These are phyloP conservation scores for Polytrichum formosum DNA, from an alignment of 225 moss, liverwort and hornwort genomes.

Conservation along the genomic window DNA sequence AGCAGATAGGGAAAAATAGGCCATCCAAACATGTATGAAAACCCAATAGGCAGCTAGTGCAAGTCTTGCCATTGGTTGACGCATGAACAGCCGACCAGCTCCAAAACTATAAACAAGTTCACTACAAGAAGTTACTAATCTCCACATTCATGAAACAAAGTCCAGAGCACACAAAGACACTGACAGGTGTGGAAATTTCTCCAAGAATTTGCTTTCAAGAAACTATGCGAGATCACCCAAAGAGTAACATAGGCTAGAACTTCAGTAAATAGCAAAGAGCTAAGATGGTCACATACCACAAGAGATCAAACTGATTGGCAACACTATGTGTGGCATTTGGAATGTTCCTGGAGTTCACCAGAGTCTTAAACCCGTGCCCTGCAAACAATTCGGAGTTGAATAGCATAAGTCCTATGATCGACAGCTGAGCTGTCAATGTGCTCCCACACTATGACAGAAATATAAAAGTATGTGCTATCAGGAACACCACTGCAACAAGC, in stretches of 20 bases:
- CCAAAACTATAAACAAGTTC: neutral
- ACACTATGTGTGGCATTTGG: slow-evolving; percentile 41
- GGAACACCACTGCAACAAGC: neutral
- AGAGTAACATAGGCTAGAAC: too few species aligned
- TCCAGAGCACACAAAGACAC: too few species aligned
- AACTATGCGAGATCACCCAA: too few species aligned
- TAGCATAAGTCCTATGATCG: neutral
- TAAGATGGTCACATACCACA: slow-evolving; percentile 8
- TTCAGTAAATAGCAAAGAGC: too few species aligned
- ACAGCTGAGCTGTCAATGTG: neutral
- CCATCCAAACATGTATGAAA: slow-evolving; percentile 9
- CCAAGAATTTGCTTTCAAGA: too few species aligned
- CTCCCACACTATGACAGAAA: too few species aligned
- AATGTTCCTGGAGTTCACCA: slow-evolving; percentile 41
- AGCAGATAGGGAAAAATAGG: slow-evolving; percentile 1
- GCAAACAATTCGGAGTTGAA: slow-evolving; percentile 1
- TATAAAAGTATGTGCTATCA: neutral
- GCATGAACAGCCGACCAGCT: slow-evolving; percentile 6
- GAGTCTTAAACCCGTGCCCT: slow-evolving; percentile 58
- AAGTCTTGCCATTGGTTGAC: slow-evolving; percentile 10
- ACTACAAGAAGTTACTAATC: neutral
- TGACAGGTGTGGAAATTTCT: too few species aligned
- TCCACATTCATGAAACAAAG: too few species aligned
- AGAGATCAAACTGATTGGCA: slow-evolving; percentile 38
- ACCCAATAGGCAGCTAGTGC: slow-evolving; percentile 6